Evolutionary conservation across 2,329 filamentous ascomycete genomes (phyloP).

Genomic region (Talaromyces sp.): DNA sequence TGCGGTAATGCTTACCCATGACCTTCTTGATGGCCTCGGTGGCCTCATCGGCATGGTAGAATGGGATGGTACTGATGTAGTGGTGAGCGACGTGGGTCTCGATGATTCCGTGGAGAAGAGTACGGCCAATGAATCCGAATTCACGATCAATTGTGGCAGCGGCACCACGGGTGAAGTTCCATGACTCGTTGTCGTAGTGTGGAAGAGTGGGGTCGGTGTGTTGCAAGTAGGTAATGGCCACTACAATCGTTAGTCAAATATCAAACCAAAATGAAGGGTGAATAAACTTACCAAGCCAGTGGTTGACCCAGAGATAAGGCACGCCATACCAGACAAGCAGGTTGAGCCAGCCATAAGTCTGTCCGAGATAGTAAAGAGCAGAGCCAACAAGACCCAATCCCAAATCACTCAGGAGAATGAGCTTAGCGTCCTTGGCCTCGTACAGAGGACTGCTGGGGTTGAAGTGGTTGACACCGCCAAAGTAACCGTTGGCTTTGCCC

Average conservation of each 20-base stretch:
- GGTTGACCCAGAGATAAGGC: constrained; percentile 97
- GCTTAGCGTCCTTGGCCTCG: constrained; percentile 82
- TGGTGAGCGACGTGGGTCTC: constrained; percentile 98
- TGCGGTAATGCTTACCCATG: constrained; percentile 94
- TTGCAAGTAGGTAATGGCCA: constrained; percentile 95
- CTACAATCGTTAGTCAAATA: constrained; percentile 45
- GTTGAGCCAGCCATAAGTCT: constrained; percentile 78
- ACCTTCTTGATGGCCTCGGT: constrained; percentile 88
- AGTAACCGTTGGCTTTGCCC: constrained; percentile 81
- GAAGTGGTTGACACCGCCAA: constrained; percentile 91
- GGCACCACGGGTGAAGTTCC: constrained; percentile 91
- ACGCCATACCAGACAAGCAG: constrained; percentile 91
- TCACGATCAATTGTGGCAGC: constrained; percentile 96
- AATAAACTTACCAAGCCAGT: constrained; percentile 95
- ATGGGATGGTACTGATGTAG: constrained; percentile 92
- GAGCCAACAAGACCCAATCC: constrained; percentile 64
- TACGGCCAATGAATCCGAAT: constrained; percentile 90
- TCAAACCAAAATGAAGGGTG: constrained; percentile 13
- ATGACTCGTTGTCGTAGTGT: constrained; percentile 80
- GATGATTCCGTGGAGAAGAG: constrained; percentile 90
- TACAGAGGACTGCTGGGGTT: constrained; percentile 82
- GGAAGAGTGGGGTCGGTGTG: constrained; percentile 93
- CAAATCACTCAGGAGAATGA: constrained; percentile 82
- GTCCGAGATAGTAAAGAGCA: constrained; percentile 65
- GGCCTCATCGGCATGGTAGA: constrained; percentile 94